These are phyloP conservation scores for Geosmithia flava DNA, from an alignment of 2,329 filamentous ascomycete species.

Conservation along the genomic window DNA sequence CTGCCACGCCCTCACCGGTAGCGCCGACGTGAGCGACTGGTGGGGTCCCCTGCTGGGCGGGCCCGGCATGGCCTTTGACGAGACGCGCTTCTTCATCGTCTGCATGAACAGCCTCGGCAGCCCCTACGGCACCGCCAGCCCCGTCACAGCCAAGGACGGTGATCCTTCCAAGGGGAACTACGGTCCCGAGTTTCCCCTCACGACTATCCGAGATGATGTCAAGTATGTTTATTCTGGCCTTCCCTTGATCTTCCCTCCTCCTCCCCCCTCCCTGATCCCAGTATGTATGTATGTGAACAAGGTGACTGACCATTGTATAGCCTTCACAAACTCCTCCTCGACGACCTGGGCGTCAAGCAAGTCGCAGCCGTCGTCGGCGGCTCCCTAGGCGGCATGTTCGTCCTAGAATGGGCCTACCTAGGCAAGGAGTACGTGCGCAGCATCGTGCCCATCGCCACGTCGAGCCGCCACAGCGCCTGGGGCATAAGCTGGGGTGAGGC, in stretches of 20 bases:
- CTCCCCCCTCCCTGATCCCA: too few species aligned
- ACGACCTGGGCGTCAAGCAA: slow-evolving; percentile 68
- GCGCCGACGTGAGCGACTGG: slow-evolving; percentile 77
- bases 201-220: slow-evolving; percentile 91
- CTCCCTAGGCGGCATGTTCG: slow-evolving; percentile 81
- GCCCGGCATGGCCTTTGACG: slow-evolving; percentile 68
- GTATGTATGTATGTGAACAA: not conserved
- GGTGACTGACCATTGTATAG: slow-evolving; percentile 24
- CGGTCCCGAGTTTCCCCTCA: slow-evolving; percentile 91
- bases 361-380: slow-evolving; percentile 71
- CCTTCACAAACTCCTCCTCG: slow-evolving; percentile 67
- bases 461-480: slow-evolving; percentile 77
- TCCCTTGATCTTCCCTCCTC: too few species aligned
- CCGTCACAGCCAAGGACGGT: slow-evolving; percentile 79
- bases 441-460: slow-evolving; percentile 76
- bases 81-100: slow-evolving; percentile 71
- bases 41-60: slow-evolving; percentile 76
- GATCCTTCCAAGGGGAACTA: slow-evolving; percentile 64
- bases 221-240: slow-evolving; percentile 43
- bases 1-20: slow-evolving; percentile 77
- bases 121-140: slow-evolving; percentile 78
- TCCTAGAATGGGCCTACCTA: slow-evolving; percentile 86
- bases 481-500: slow-evolving; percentile 86
- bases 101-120: slow-evolving; percentile 80
- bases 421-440: slow-evolving; percentile 74